Evolutionary conservation across 257 asterid genomes (phyloP), one percentile per base, ranked within the genome.

Genomic region (Orobanche coerulescens): DNA sequence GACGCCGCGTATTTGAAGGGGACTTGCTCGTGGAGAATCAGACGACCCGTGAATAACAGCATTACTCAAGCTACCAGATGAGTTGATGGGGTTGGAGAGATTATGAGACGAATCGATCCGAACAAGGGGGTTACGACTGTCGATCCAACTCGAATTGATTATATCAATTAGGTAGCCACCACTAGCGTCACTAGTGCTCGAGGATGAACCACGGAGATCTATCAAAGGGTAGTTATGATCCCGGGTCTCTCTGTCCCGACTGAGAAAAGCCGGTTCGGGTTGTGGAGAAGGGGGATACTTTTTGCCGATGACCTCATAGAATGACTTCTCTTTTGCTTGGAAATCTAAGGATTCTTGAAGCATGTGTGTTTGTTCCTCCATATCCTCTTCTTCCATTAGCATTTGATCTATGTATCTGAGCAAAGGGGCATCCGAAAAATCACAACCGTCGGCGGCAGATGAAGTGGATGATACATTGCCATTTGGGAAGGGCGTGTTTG

Each of bases 301-400:
- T 59, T 75, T 48, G 5, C 85, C 84, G 19, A 80, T 75, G 16
- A 74, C 78, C 40, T 80, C 90, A 22, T 82, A 80, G 46, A 80
- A 82, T 7, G 82, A 82, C 67, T 67, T 75, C 53, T 82, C 86
- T 40, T 81, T 77, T 0, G 84, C 84, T 61, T 66, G 76, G 33
- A 78, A 71, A 68, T 75, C 84, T 59, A 76, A 49, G 14, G 84
- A 78, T 40, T 80, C 84, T 64, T 79, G 82, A 51, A 79, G 69
- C 86, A 82, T 75, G 43, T 68, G 68, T 2, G 78, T 24, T 59
- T 77, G 76, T 8, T 82, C 81, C 40, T 75, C 86, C 76, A 82
- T 80, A 28, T 80, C 86, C 65, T 82, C 90, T 56, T 80, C 80
- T 56, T 80, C 80, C 86, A 82, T 80, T 5, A 82, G 81, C 75